Conservation (phyloP, 2,329 filamentous ascomycete species). For the Rhytidhysteron rufulum region DNA sequence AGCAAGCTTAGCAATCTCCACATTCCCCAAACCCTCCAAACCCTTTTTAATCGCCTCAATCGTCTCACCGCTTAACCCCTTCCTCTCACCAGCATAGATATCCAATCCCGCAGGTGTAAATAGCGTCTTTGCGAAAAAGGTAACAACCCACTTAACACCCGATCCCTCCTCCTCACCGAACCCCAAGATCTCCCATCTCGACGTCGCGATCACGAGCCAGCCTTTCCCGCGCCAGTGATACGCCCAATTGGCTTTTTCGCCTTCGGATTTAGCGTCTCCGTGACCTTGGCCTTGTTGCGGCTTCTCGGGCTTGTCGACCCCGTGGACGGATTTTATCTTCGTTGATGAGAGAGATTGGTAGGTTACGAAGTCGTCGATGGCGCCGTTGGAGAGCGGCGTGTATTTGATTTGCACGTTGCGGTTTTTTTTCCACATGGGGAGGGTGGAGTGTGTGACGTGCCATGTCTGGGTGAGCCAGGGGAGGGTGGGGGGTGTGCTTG, state of each 20-base stretch:
- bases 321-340: constrained; percentile 58
- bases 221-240: constrained; percentile 73
- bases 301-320: constrained; percentile 56
- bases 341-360: constrained; percentile 56
- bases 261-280: background rate
- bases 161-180: constrained; percentile 58
- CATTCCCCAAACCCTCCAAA: constrained; percentile 50
- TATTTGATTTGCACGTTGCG: constrained; percentile 81
- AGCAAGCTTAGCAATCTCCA: constrained; percentile 52
- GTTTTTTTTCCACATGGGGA: constrained; percentile 71
- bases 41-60: constrained; percentile 54
- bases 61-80: constrained; percentile 57
- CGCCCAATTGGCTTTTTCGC: constrained; percentile 1
- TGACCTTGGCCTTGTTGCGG: constrained; percentile 16
- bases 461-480: constrained; percentile 29
- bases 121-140: constrained; percentile 77
- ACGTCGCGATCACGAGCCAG: constrained; percentile 65
- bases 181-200: constrained; percentile 78
- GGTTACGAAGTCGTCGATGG: constrained; percentile 68
- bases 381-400: constrained; percentile 51
- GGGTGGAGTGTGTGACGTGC: constrained; percentile 37
- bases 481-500: constrained; percentile 40
- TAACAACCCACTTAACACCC: constrained; percentile 67
- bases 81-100: constrained; percentile 64
- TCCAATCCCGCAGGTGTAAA: constrained; percentile 83